Evolutionary conservation across 2,329 filamentous ascomycete genomes (phyloP).

Genomic region (Fusarium clavum): DNA sequence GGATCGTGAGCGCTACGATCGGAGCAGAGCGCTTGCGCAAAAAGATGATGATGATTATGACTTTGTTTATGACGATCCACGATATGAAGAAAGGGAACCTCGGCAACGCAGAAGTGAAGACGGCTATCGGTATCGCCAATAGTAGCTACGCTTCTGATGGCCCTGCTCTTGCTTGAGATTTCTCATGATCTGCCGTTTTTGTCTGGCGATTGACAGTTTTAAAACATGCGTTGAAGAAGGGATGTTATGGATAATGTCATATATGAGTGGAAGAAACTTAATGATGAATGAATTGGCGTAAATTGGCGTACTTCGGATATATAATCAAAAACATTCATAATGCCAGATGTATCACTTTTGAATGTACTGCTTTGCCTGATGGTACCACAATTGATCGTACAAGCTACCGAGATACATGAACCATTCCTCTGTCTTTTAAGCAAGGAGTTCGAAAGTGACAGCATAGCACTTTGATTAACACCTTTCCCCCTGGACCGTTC

Average conservation of each 20-base stretch:
- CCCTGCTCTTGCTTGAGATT: conserved; percentile 15
- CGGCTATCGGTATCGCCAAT: conserved; percentile 39
- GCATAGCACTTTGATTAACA: background rate
- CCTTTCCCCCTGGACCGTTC: conserved; percentile 12
- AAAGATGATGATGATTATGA: conserved; percentile 46
- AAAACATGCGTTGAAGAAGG: conserved; percentile 9
- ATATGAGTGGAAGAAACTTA: conserved; percentile 10
- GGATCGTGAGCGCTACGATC: conserved; percentile 32
- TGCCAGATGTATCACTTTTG: background rate
- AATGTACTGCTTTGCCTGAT: background rate
- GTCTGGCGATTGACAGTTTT: background rate
- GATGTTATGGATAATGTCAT: background rate
- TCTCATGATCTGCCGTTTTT: conserved; percentile 16
- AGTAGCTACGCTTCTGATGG: background rate
- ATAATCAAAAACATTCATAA: background rate
- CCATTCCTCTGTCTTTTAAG: background rate
- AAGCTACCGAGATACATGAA: background rate
- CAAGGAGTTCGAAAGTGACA: background rate
- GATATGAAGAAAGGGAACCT: conserved; percentile 44
- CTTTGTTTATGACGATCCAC: conserved; percentile 47
- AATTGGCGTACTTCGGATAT: conserved; percentile 13
- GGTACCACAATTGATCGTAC: conserved; percentile 1
- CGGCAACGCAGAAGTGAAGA: conserved; percentile 45
- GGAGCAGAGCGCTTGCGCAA: conserved; percentile 35
- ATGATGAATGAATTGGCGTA: conserved; percentile 33